Evolutionary conservation across 768 basidiomycete genomes (phyloP).

Genomic region (Hortiboletus campestris): DNA sequence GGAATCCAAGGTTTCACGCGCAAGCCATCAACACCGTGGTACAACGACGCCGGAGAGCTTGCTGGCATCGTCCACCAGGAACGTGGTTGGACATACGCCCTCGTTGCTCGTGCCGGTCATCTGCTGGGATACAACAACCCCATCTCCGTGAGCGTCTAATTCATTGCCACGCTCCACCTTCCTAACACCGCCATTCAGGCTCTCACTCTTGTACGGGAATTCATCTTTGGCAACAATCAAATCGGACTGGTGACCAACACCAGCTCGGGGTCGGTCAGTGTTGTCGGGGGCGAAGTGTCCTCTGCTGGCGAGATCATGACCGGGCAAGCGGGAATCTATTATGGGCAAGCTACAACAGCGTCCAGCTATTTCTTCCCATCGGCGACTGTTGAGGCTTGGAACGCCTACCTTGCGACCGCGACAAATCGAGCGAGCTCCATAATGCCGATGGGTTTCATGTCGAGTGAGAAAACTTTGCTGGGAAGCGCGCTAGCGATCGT

Average conservation of each 20-base stretch:
- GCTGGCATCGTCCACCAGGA: slow-evolving; percentile 74
- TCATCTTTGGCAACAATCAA: slow-evolving; percentile 61
- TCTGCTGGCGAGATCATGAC: slow-evolving; percentile 48
- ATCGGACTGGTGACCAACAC: slow-evolving; percentile 52
- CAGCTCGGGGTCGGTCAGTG: slow-evolving; percentile 24
- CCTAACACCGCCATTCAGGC: slow-evolving; percentile 39
- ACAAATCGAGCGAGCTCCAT: neutral
- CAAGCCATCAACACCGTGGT: slow-evolving; percentile 66
- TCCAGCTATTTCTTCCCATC: slow-evolving; percentile 55
- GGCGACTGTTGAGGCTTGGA: slow-evolving; percentile 58
- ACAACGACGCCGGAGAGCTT: slow-evolving; percentile 50
- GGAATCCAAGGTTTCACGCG: slow-evolving; percentile 73
- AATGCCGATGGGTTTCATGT: neutral
- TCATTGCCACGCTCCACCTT: neutral
- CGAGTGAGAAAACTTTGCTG: neutral
- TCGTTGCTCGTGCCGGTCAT: slow-evolving; percentile 39
- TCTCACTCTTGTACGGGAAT: slow-evolving; percentile 58
- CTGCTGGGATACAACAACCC: slow-evolving; percentile 36
- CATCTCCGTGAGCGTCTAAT: slow-evolving; percentile 39
- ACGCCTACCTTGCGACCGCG: slow-evolving; percentile 38
- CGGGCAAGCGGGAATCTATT: slow-evolving; percentile 54
- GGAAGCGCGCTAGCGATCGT: neutral
- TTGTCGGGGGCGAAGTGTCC: slow-evolving; percentile 50
- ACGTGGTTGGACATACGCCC: slow-evolving; percentile 52
- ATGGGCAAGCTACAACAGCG: slow-evolving; percentile 45